Evolutionary conservation across 2,329 filamentous ascomycete genomes (phyloP), one percentile per base, ranked within the genome.

Genomic region (Harringtonia lauricola): DNA sequence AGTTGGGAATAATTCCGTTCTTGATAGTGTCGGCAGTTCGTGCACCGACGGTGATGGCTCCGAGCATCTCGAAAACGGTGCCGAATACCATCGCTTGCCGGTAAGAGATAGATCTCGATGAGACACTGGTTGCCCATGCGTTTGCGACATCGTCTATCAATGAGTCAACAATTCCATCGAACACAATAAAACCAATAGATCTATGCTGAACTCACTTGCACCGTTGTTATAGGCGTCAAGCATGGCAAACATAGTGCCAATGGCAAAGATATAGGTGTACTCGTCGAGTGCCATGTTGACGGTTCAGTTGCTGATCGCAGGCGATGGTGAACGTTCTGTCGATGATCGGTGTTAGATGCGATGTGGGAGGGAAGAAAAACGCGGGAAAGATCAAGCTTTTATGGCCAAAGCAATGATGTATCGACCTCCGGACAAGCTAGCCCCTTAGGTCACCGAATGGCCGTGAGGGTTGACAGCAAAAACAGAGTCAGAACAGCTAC

Each of bases 71-170:
- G 61, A 84, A 84, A 49, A 84, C 61, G 38, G 74, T 72, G 39
- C 78, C 75, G 39, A 83, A 64, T 29, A 81, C 53, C 77, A 82
- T 82, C 50, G 79, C 82, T 63, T 81, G 77, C 52, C 75, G 63
- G 64, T 86, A 83, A 2, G 79, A 69, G 55, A 86, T 70, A 51
- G 84, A 88, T 43, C 84, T 68, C n/a, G 84, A 88, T 18, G 84
- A 88, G 47, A 89, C 83, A 55, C 76, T 82, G 54, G 85, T 89
- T 8, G 84, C 84, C 81, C 83, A 89, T 41, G 84, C 68, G 64
- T 90, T 90, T 57, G 85, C 84, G 45, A 90, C 84, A 82, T 89
- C 85, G 63, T 88, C 79, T 82, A 47, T n/a, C n/a, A 42, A 39
- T 17, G 17, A 29, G n/a, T 26, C 15, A 4, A 10, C 24, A 26